Base-by-base conservation (phyloP, 768 basidiomycete species). In the Lenzites betulinus region DNA sequence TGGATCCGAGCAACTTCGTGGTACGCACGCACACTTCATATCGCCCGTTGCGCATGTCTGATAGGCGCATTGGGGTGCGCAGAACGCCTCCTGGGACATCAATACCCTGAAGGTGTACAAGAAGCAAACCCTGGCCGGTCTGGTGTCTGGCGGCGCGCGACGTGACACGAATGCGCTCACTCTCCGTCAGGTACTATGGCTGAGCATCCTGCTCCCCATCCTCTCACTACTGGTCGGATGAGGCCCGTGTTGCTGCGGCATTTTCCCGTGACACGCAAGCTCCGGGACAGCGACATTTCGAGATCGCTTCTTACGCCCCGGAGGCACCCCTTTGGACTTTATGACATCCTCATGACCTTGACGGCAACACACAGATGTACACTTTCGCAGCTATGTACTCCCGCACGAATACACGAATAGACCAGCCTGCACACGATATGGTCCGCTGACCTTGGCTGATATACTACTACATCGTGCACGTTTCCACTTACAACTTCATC, bases 1-100 rank as follows among this genome's bases (percentile, higher is more conserved):
- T 80, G 79, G 78, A 90, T 68, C 90, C 91, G 1, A 68, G 69
- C 2, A 92, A 91, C 70, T 92, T 92, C 66, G 84, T 80, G 68
- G 90, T 86, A 74, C 51, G 86, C 73, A 23, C 44, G 16, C 23
- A 46, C n/a, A 23, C 28, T 20, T 46, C 20, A 51, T 58, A 30
- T 36, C 39, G 30, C 26, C 53, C 43, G 39, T 51, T 18, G 33
- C 36, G 6, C 41, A 23, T 28, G 25, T 20, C 51, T 60, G 55
- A 60, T 57, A 46, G 23, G 35, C 26, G 11, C 20, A 51, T 42
- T 60, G 23, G 62, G 36, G 12, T 47, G 7, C n/a, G 2, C 51
- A 92, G 90, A 91, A 91, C 70, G 89, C 90, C 0, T 82, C 86
- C 0, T 92, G 91, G 90, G 84, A 80, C 62, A 92, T 93, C 67